Evolutionary conservation across 805 yeast species (phyloP).

Genomic region (Metschnikowia reukaufii): DNA sequence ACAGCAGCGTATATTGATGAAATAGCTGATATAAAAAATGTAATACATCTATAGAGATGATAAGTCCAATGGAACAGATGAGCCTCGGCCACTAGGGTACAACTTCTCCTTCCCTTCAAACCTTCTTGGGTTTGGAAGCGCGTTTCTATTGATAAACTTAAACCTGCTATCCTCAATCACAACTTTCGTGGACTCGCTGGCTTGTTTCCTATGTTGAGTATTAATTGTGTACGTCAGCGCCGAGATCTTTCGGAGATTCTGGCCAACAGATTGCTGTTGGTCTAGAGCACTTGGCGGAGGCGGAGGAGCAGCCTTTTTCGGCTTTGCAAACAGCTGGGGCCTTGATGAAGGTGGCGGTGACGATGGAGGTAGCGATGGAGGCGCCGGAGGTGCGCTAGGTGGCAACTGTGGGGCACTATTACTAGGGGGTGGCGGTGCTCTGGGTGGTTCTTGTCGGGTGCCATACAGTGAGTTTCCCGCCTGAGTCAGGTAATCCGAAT

Average conservation of each 20-base stretch:
- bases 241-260: slow-evolving; percentile 57
- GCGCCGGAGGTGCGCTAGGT: slow-evolving; percentile 5
- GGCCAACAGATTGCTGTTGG: slow-evolving; percentile 47
- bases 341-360: neutral
- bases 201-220: slow-evolving; percentile 28
- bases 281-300: slow-evolving; percentile 31
- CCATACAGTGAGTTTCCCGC: neutral
- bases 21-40: neutral
- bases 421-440: slow-evolving; percentile 4
- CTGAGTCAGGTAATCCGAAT: neutral
- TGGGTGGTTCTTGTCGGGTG: neutral
- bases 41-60: slow-evolving; percentile 5
- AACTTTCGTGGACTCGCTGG: slow-evolving; percentile 27
- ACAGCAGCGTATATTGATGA: neutral
- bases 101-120: slow-evolving; percentile 68
- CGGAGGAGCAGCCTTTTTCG: slow-evolving; percentile 32
- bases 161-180: slow-evolving; percentile 70
- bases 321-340: slow-evolving; percentile 4
- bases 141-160: slow-evolving; percentile 62
- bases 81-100: slow-evolving; percentile 95
- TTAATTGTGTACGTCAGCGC: slow-evolving; percentile 66
- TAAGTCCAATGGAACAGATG: slow-evolving; percentile 82
- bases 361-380: slow-evolving; percentile 12
- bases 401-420: slow-evolving; percentile 2
- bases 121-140: slow-evolving; percentile 85